Conservation (phyloP, 1,139 yeast species). For the Yamadazyma pseudoaaseri region DNA sequence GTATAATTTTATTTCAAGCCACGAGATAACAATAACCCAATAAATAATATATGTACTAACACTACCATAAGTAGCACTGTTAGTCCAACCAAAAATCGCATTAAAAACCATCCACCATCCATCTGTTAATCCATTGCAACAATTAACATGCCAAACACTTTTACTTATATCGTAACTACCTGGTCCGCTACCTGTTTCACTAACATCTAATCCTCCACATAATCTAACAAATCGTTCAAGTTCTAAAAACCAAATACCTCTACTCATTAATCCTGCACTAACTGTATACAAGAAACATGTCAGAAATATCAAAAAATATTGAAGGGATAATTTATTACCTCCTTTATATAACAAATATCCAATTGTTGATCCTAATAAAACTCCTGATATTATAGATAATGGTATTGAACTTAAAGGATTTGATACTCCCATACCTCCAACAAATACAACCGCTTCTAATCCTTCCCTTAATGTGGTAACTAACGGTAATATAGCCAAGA, state of each 20-base stretch:
- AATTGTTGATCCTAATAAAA: slow-evolving; percentile 31
- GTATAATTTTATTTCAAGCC: slow-evolving; percentile 33
- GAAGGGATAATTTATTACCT: slow-evolving; percentile 42
- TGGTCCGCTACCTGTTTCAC: slow-evolving; percentile 50
- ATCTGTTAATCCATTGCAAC: slow-evolving; percentile 35
- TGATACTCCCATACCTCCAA: slow-evolving; percentile 45
- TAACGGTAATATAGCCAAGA: slow-evolving; percentile 44
- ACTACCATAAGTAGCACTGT: slow-evolving; percentile 49
- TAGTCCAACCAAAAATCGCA: slow-evolving; percentile 49
- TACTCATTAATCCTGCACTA: slow-evolving; percentile 47
- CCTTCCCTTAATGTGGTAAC: slow-evolving; percentile 49
- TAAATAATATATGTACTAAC: slow-evolving; percentile 37
- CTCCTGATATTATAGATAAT: slow-evolving; percentile 31
- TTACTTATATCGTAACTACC: slow-evolving; percentile 42
- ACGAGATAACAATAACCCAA: slow-evolving; percentile 31
- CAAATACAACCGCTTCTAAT: slow-evolving; percentile 47
- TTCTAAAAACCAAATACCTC: slow-evolving; percentile 48
- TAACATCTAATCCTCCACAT: slow-evolving; percentile 46
- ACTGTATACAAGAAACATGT: slow-evolving; percentile 43
- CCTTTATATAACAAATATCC: slow-evolving; percentile 40
- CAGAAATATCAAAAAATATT: slow-evolving; percentile 39
- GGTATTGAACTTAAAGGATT: slow-evolving; percentile 15
- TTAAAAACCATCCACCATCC: slow-evolving; percentile 43
- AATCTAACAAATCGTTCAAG: slow-evolving; percentile 38
- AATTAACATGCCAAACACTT: slow-evolving; percentile 49